Percentiles rank a stretch among this genome's conserved stretches.
These are phyloP conservation scores for Vanderwaltozyma yarrowii DNA, from an alignment of 805 yeast genomes.

Conservation along the genomic window DNA sequence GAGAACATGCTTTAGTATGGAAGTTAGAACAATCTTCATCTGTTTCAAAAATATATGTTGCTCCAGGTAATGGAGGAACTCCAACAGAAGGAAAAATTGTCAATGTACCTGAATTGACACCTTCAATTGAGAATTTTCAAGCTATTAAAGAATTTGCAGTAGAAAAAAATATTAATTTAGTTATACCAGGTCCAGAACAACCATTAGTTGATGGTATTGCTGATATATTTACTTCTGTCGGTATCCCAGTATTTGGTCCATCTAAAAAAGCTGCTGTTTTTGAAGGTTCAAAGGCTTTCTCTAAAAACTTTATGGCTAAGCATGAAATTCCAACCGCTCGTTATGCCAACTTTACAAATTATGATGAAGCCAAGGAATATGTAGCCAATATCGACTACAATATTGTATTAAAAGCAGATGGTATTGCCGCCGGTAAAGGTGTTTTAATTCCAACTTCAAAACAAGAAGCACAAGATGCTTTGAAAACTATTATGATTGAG, in stretches of 20 bases:
- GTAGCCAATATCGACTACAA: constrained; percentile 55
- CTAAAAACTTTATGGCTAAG: constrained; percentile 86
- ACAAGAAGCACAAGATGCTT: constrained; percentile 76
- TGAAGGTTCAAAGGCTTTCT: constrained; percentile 95
- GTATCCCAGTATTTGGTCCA: constrained; percentile 98
- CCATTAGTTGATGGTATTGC: constrained; percentile 93
- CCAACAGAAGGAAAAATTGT: constrained; percentile 44
- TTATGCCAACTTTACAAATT: constrained; percentile 72
- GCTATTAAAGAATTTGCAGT: constrained; percentile 65
- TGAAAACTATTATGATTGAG: constrained; percentile 81
- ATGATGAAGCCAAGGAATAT: constrained; percentile 64
- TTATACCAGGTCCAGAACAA: constrained; percentile 98
- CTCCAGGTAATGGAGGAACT: constrained; percentile 98
- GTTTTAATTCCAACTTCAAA: constrained; percentile 81
- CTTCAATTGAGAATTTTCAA: constrained; percentile 57
- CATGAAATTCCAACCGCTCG: constrained; percentile 92
- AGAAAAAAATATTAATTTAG: constrained; percentile 55
- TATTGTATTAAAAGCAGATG: constrained; percentile 92
- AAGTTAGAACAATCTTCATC: constrained; percentile 68
- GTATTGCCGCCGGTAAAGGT: constrained; percentile 98
- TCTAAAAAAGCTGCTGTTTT: constrained; percentile 76
- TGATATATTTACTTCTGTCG: constrained; percentile 60
- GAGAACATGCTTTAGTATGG: constrained; percentile 97
- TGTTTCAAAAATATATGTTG: constrained; percentile 70
- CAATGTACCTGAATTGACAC: constrained; percentile 55